Percentiles rank a stretch among this genome's conserved stretches.
These are phyloP conservation scores for Amaranthus cruentus DNA, from an alignment of 148 eudicot species.

Conservation along the genomic window DNA sequence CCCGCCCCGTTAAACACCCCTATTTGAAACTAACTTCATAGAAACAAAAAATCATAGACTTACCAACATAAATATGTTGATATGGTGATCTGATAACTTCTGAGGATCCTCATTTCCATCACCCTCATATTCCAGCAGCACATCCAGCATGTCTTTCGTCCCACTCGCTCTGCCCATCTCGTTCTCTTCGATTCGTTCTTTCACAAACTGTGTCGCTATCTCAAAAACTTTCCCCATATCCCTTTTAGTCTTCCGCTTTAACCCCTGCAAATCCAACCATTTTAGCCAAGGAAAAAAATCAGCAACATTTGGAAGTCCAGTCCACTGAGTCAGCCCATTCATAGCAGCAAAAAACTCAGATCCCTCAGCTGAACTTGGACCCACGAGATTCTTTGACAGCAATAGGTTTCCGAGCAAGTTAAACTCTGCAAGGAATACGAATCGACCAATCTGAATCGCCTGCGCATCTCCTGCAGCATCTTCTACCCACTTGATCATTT, in stretches of 20 bases:
- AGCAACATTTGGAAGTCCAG: conserved; percentile 19
- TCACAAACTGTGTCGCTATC: conserved; percentile 11
- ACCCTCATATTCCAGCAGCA: conserved; percentile 20
- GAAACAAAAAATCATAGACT: background rate
- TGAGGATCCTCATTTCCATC: conserved; percentile 12
- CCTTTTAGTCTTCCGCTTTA: conserved; percentile 10
- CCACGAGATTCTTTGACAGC: conserved; percentile 20
- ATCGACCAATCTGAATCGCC: conserved; percentile 6
- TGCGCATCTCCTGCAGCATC: conserved; percentile 9
- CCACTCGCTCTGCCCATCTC: conserved; percentile 4
- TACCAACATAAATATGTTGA: conserved; percentile 12
- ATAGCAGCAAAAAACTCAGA: conserved; percentile 23
- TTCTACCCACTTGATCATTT: conserved; percentile 23
- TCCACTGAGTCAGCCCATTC: conserved; percentile 22
- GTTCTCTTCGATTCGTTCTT: conserved; percentile 19
- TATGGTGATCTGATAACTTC: conserved; percentile 18
- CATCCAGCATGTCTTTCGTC: conserved; percentile 23
- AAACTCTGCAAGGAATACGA: conserved; percentile 21
- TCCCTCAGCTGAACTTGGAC: conserved; percentile 13
- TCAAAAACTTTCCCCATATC: conserved; percentile 17
- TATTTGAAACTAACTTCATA: background rate
- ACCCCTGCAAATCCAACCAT: conserved; percentile 22
- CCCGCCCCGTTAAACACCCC: too few species aligned
- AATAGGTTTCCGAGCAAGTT: conserved; percentile 23
- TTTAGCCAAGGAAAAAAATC: conserved; percentile 23